Percentiles rank a stretch among this genome's conserved stretches.
Conservation (phyloP, 169 alveolate species). For the Plasmodium relictum region DNA sequence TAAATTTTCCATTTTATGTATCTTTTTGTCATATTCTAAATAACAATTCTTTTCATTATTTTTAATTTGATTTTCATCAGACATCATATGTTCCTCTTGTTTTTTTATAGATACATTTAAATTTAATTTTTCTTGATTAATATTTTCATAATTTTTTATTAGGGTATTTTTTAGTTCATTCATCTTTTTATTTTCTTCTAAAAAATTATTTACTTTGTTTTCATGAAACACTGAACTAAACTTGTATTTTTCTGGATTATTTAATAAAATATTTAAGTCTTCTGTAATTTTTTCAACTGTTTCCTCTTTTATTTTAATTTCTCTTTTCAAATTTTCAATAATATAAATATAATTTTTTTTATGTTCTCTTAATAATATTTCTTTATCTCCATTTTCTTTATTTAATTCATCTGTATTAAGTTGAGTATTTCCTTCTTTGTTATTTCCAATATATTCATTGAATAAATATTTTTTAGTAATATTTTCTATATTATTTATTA, state of each 20-base stretch:
- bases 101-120: too few species aligned
- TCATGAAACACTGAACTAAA: too few species aligned
- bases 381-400: conserved; percentile 2
- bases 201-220: too few species aligned
- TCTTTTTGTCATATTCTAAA: too few species aligned
- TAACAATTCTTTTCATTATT: not conserved
- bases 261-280: not conserved
- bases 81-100: too few species aligned
- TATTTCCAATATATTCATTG: not conserved
- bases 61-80: too few species aligned
- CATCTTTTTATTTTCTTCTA: too few species aligned
- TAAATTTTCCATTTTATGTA: too few species aligned
- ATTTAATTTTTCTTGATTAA: too few species aligned
- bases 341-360: not conserved
- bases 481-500: conserved; percentile 15
- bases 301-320: conserved; percentile 16
- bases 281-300: not conserved
- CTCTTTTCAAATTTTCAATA: not conserved
- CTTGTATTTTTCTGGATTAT: too few species aligned
- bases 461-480: not conserved
- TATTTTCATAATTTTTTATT: too few species aligned
- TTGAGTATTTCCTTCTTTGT: not conserved
- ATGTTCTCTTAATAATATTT: not conserved
- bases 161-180: too few species aligned
- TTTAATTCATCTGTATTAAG: not conserved